phyloP scores from a whole-genome alignment of 305 asterid genomes.

The Rubia occidens region DNA sequence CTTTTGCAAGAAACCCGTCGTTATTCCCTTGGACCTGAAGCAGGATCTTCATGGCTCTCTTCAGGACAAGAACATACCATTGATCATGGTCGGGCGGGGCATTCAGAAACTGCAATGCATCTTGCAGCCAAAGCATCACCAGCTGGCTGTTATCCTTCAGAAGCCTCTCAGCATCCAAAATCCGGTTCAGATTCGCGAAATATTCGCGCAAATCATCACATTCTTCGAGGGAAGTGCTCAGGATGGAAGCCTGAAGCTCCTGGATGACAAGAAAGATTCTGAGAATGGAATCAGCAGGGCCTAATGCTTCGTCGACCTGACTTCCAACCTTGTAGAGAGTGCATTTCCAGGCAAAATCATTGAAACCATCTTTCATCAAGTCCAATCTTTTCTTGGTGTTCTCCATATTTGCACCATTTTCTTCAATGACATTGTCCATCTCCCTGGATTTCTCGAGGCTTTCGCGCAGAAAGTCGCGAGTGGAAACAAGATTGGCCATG shows the following conservation, averaged over 20 bases:
- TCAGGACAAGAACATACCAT: conserved; percentile 31
- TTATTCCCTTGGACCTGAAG: conserved; percentile 33
- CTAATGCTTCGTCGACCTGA: conserved; percentile 40
- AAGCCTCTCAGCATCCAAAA: conserved; percentile 51
- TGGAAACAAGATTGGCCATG: conserved; percentile 34
- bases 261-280: conserved; percentile 42
- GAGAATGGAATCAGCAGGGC: conserved; percentile 49
- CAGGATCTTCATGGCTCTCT: conserved; percentile 34
- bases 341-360: conserved; percentile 37
- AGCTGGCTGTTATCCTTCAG: conserved; percentile 49
- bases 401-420: conserved; percentile 34
- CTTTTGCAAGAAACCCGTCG: conserved; percentile 26
- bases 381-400: conserved; percentile 25
- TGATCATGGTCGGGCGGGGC: conserved; percentile 10
- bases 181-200: conserved; percentile 33
- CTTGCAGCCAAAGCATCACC: conserved; percentile 67
- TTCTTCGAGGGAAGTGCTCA: conserved; percentile 17
- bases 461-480: conserved; percentile 43
- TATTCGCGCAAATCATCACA: conserved; percentile 26
- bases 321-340: conserved; percentile 34
- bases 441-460: conserved; percentile 53
- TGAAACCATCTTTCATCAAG: conserved; percentile 23
- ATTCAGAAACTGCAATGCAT: conserved; percentile 31
- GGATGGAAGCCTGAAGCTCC: conserved; percentile 37
- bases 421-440: conserved; percentile 28